Conservation (phyloP, 306 rosid species). For the Psophocarpus tetragonolobus region DNA sequence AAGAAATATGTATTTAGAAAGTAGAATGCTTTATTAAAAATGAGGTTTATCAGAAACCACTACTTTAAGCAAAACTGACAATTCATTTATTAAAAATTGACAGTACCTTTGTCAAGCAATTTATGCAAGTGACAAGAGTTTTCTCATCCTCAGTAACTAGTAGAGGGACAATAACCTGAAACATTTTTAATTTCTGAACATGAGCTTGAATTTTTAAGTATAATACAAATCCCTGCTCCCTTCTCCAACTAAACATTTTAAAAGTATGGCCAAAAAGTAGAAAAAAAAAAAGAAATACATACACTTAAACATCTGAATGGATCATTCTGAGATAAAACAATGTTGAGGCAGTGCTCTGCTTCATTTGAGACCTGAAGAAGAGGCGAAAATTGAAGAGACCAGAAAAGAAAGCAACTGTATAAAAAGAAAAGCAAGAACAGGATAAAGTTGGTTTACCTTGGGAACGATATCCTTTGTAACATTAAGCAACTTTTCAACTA, state of each 20-base stretch:
- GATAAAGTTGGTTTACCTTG: conserved; percentile 54
- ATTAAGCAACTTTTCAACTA: conserved; percentile 94
- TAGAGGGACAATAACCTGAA: conserved; percentile 91
- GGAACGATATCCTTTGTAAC: conserved; percentile 75
- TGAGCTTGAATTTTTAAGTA: conserved; percentile 15
- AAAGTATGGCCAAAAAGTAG: conserved; percentile 5
- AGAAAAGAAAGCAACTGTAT: conserved; percentile 13
- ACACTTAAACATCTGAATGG: conserved; percentile 98
- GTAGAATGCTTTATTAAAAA: neutral
- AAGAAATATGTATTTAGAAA: neutral
- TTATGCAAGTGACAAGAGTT: conserved; percentile 88
- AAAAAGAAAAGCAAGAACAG: conserved; percentile 19
- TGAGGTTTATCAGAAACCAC: neutral
- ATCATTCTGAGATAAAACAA: conserved; percentile 77
- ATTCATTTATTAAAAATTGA: conserved; percentile 13
- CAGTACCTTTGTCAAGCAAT: conserved; percentile 90
- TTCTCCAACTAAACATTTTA: neutral
- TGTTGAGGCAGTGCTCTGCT: conserved; percentile 91
- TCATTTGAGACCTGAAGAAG: conserved; percentile 79
- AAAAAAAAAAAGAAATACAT: conserved; percentile 37
- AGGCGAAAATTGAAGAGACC: conserved; percentile 25
- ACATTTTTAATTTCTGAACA: conserved; percentile 20
- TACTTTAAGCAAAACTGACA: conserved; percentile 11
- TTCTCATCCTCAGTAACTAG: conserved; percentile 94
- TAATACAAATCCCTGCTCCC: neutral